Base-by-base conservation (phyloP, 1,284 basidiomycete genomes). In the Polyporus tsugae region DNA sequence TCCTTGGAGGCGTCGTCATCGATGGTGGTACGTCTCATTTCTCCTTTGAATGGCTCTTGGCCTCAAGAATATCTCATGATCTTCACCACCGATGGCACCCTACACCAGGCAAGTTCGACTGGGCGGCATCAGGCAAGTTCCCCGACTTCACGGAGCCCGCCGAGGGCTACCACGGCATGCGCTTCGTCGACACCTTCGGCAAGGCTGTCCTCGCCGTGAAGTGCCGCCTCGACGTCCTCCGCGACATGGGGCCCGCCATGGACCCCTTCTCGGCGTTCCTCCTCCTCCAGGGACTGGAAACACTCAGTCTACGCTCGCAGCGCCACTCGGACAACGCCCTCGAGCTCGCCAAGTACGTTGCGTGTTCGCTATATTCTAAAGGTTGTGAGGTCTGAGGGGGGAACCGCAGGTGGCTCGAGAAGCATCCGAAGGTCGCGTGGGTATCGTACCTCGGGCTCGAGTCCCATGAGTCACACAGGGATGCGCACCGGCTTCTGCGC, bases 241-340 rank as follows among this genome's bases (percentile, higher is more conserved):
- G 95, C 42, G 94, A 96, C 78, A 67, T 96, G 53, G 95, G 94
- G 2, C 87, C 92, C 0, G 81, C 84, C 15, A 74, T 95, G 76
- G 94, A 94, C 79, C 93, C 95, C 19, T 95, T 96, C 76, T 91
- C 82, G 2, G 91, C 93, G 0, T 95, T 95, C 85, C 83, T 95
- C 60, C 84, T 95, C n/a, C 81, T 96, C 38, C 92, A 94, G 77
- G 95, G 95, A 66, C 83, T 96, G 55, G 95, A 97, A 82, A 97
- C 95, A 1, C 88, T 97, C 64, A 91, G 90, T 74, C 83, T 97
- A 69, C 87, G 95, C 15, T 89, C 85, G 2, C 88, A 95, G 80
- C 82, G 94, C 64, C 94, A 95, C 77, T 87, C 85, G 52, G 85
- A 90, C 42, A 96, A 95, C 70, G 89, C 93, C 0, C 83, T 95